Evolutionary conservation across 164 flowering plant genomes (phyloP).

Genomic region (Euptelea pleiosperma): DNA sequence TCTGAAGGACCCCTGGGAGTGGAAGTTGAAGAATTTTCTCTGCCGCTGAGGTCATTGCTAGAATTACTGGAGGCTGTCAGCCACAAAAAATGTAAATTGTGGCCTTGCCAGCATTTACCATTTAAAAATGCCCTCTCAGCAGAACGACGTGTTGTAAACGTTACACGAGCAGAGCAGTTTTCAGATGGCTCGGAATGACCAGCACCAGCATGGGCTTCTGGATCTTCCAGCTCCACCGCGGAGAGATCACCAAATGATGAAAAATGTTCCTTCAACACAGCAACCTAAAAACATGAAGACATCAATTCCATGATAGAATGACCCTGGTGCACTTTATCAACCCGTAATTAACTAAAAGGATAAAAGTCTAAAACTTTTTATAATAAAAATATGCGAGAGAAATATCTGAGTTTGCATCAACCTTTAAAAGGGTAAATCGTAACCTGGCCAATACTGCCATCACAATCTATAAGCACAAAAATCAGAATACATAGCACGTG

Average conservation of each 20-base stretch:
- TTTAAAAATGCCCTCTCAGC: constrained; percentile 83
- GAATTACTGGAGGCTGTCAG: constrained; percentile 32
- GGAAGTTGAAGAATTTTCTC: constrained; percentile 29
- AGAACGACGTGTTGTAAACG: constrained; percentile 54
- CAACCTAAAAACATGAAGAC: constrained; percentile 41
- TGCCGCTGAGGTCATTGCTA: constrained; percentile 22
- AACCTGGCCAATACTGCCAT: too few relatives aligned
- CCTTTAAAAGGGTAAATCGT: too few relatives aligned
- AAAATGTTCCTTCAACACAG: constrained; percentile 68
- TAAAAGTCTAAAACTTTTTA: too few relatives aligned
- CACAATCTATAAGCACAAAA: too few relatives aligned
- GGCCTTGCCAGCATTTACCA: constrained; percentile 78
- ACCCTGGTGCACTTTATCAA: background rate
- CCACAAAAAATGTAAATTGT: constrained; percentile 71
- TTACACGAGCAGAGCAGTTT: constrained; percentile 46
- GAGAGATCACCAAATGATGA: constrained; percentile 64
- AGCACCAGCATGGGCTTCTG: constrained; percentile 24
- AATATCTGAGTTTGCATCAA: too few relatives aligned
- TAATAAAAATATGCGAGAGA: too few relatives aligned
- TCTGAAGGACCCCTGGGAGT: constrained; percentile 24
- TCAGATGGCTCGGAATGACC: constrained; percentile 25
- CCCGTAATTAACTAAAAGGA: background rate
- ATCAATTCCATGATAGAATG: background rate
- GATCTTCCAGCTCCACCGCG: constrained; percentile 61
- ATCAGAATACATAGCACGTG: too few relatives aligned